Base-by-base conservation (phyloP, 805 yeast genomes). In the Lachancea meyersii region DNA sequence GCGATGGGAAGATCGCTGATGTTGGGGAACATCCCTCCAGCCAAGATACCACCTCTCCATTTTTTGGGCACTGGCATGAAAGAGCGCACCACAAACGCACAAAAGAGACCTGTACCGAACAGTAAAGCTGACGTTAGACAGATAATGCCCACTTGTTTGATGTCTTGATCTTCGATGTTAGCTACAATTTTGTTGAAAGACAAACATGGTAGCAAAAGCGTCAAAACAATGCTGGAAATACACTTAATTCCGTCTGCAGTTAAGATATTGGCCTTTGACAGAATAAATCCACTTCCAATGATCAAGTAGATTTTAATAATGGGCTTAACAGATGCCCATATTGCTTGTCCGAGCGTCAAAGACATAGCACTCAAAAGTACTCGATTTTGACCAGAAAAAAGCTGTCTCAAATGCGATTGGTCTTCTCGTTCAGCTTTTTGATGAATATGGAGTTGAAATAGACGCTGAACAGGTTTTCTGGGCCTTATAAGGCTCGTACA, bases 1-100 rank as follows among this genome's bases (percentile, higher is more conserved):
- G 91, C 89, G 49, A 83, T 82, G 1, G 93, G 93, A 37, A 83
- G 67, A 57, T 83, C 93, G 24, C 84, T 75, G 36, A 82, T 82
- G 57, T 83, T 83, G 26, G 86, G 86, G 62, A 83, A 75, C 49
- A 81, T 65, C 3, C 87, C 86, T 1, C 82, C 87, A 5, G 80
- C 73, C 11, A 82, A 47, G 9, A 80, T 73, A 0, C 89, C 88
- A 27, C 87, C 87, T 20, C 72, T 63, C 89, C 89, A 83, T 40
- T 73, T 63, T 50, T 70, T 77, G 1, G 93, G 91, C 10, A 79
- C 66, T 2, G 76, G 76, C 41, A 62, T 37, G 2, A 53, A 33
- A 28, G 41, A 45, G 26, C 55, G 52, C 13, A 56, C 48, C 3
- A 55, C 53, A 27, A 35, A 58, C 10, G 84, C 79, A 32, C 75